These are phyloP conservation scores for Agaricales sp. DNA, from an alignment of 1,284 basidiomycete species.

Conservation along the genomic window DNA sequence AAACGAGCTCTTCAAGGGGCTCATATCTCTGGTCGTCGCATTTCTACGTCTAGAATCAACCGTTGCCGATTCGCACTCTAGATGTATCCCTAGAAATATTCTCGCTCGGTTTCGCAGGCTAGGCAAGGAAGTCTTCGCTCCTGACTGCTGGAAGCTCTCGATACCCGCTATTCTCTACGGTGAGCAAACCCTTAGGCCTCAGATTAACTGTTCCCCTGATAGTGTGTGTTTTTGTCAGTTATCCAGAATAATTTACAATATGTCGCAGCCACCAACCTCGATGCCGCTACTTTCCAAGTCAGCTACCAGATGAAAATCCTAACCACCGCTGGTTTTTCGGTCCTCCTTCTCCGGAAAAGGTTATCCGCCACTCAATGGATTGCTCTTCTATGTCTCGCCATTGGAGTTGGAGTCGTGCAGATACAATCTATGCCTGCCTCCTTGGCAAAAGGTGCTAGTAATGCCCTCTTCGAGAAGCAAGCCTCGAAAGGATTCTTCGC, in stretches of 20 bases:
- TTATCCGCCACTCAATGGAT: constrained; percentile 75
- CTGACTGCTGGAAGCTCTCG: constrained; percentile 73
- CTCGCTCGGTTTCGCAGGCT: constrained; percentile 31
- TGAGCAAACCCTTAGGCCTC: constrained; percentile 16
- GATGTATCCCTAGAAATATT: too few species aligned
- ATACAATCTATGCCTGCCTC: constrained; percentile 53
- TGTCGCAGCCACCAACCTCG: constrained; percentile 86
- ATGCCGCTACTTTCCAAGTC: constrained; percentile 92
- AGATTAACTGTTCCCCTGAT: constrained; percentile 3
- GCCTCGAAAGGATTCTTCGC: constrained; percentile 81
- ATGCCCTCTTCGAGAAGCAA: constrained; percentile 53
- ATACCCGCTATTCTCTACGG: constrained; percentile 75
- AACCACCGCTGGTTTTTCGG: constrained; percentile 92
- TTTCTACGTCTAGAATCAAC: constrained; percentile 24
- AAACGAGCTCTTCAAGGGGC: constrained; percentile 87
- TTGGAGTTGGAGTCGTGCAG: constrained; percentile 91
- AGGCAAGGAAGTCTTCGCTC: constrained; percentile 43
- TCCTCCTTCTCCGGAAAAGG: constrained; percentile 77
- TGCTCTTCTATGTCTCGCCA: constrained; percentile 74
- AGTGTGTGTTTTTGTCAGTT: constrained; percentile 43
- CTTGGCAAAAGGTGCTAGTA: constrained; percentile 20
- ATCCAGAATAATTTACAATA: constrained; percentile 96
- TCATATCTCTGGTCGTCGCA: constrained; percentile 72
- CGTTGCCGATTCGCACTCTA: constrained; percentile 13
- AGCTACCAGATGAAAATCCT: constrained; percentile 98